Evolutionary conservation across 2,329 filamentous ascomycete genomes (phyloP).

Genomic region (Verticillium longisporum): DNA sequence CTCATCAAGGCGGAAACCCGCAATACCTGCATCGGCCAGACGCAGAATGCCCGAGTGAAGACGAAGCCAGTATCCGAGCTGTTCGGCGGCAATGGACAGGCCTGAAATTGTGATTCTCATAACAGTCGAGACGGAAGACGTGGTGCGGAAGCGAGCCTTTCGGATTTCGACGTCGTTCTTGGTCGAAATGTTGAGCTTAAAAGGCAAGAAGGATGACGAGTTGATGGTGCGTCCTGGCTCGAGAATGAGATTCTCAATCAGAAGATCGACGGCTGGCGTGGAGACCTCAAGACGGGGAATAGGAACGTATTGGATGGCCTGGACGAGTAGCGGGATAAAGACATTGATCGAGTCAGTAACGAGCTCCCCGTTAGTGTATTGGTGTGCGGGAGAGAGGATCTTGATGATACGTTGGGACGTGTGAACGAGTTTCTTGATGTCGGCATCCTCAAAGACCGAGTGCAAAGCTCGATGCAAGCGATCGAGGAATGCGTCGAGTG

Average conservation of each 20-base stretch:
- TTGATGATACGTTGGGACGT: conserved; percentile 62
- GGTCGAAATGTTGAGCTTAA: conserved; percentile 72
- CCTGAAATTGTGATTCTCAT: conserved; percentile 76
- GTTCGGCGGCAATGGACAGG: conserved; percentile 74
- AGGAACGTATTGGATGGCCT: conserved; percentile 77
- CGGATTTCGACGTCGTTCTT: conserved; percentile 82
- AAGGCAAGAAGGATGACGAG: conserved; percentile 81
- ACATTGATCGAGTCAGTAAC: conserved; percentile 70
- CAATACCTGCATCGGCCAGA: conserved; percentile 76
- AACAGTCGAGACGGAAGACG: conserved; percentile 59
- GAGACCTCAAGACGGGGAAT: conserved; percentile 87
- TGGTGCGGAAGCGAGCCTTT: conserved; percentile 66
- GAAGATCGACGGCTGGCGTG: conserved; percentile 73
- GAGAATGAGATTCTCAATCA: conserved; percentile 85
- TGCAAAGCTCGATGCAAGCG: conserved; percentile 62
- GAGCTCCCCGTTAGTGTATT: conserved; percentile 62
- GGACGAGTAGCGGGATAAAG: conserved; percentile 71
- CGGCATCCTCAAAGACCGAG: conserved; percentile 64
- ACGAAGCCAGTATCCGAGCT: conserved; percentile 85
- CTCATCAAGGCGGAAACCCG: conserved; percentile 78
- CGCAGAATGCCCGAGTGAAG: conserved; percentile 69
- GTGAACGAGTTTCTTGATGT: conserved; percentile 61
- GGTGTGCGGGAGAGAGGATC: conserved; percentile 60
- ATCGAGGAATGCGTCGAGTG: conserved; percentile 64
- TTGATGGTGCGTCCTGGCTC: conserved; percentile 83